Conservation (phyloP, 441 rosid species). For the Omphalea diandra region DNA sequence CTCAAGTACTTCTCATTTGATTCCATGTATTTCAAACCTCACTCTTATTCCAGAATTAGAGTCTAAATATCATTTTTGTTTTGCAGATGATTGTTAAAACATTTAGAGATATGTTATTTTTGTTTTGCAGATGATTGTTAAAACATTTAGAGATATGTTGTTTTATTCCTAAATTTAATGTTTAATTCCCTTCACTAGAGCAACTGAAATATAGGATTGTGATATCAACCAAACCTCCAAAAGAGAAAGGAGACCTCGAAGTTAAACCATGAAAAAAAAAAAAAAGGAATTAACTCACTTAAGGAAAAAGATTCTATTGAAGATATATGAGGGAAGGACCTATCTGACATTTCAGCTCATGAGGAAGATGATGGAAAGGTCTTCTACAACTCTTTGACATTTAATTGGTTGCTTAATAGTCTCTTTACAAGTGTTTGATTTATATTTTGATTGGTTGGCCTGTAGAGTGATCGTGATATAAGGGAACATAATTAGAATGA, state of each 20-base stretch:
- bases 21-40: conserved; percentile 1
- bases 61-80: neutral
- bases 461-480: conserved; percentile 41
- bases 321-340: conserved; percentile 64
- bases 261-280: conserved; percentile 39
- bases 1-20: conserved; percentile 43
- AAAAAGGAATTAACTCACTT: conserved; percentile 29
- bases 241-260: conserved; percentile 30
- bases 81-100: conserved; percentile 63
- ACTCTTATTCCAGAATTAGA: neutral
- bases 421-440: neutral
- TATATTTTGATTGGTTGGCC: conserved; percentile 3
- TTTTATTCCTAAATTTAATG: conserved; percentile 59
- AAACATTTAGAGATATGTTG: conserved; percentile 68
- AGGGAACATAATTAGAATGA: conserved; percentile 38
- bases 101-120: conserved; percentile 37
- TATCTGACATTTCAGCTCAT: conserved; percentile 27
- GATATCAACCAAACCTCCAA: conserved; percentile 89
- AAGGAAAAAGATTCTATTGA: conserved; percentile 51
- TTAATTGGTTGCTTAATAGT: neutral
- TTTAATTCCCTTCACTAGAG: conserved; percentile 74
- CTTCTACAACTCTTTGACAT: conserved; percentile 6
- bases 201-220: conserved; percentile 55
- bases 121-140: conserved; percentile 56
- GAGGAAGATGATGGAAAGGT: conserved; percentile 62